Evolutionary conservation across 495 filamentous ascomycete species (phyloP), one percentile per base, ranked within the genome.

Genomic region (Podospora pseudoanserina): DNA sequence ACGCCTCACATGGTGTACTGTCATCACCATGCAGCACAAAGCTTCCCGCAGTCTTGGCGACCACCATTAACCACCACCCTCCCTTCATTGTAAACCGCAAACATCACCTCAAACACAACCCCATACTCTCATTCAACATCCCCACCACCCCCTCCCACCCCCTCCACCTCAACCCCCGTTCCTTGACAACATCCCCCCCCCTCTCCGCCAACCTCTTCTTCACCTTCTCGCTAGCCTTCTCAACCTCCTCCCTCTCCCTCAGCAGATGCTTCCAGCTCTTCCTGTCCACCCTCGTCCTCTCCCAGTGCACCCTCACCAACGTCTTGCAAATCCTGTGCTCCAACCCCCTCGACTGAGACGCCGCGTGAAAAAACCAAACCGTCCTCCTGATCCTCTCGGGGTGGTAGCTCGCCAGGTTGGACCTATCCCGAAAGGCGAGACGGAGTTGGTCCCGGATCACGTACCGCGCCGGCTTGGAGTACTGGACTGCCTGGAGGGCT

Each of bases 311-410:
- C 56, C 86, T 73, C 53, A 92, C 72, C 65, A 97, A 72, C 70
- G 90, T 96, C 77, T 88, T 92, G 63, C 97, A 64, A 62, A 99
- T 88, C 65, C 79, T 82, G 75, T 97, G 92, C 81, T 98, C 95
- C 20, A 94, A 67, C 0, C 93, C 92, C 27, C 78, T 84, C 67
- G 84, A 76, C 58, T 81, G 77, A 9, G 89, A 82, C 6, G 95
- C 95, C 30, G 85, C 84, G 49, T 87, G 80, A 5, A 98, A 82
- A 73, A 99, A 97, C 66, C 84, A 82, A 19, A 96, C 67, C 0
- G 95, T 99, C 64, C 92, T 91, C 63, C 80, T 76, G 49, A 97
- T 87, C 66, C 83, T 86, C 28, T 81, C 76, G 55, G 78, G 72
- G 71, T 92, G 81, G 70, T 90, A 91, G 9, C 2, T 16, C 2